Evolutionary conservation across 2,329 filamentous ascomycete genomes (phyloP).

Genomic region (Fusarium musae): DNA sequence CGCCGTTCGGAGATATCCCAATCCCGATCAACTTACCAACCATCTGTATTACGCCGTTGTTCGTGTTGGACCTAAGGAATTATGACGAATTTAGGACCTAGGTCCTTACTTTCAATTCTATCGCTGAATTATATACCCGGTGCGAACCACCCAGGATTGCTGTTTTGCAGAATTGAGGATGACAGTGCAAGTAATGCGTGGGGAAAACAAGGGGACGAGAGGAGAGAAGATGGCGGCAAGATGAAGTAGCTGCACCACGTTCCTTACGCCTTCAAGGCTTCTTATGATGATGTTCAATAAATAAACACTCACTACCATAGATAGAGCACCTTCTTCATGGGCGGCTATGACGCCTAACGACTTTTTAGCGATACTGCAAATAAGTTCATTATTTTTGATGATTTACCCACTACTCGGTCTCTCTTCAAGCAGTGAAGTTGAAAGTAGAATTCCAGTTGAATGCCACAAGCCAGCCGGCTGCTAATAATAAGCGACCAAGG

Average conservation of each 20-base stretch:
- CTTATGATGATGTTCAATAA: constrained; percentile 33
- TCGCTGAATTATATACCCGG: constrained; percentile 45
- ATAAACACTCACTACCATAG: constrained; percentile 33
- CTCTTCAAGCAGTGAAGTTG: constrained; percentile 3
- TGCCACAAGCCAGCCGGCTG: neutral
- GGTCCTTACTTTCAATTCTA: constrained; percentile 39
- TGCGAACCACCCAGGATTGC: constrained; percentile 32
- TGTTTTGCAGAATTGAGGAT: constrained; percentile 30
- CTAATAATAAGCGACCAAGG: neutral
- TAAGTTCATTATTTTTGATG: constrained; percentile 17
- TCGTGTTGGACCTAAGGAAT: constrained; percentile 15
- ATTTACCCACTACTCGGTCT: neutral
- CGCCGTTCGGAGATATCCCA: neutral
- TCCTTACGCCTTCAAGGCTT: constrained; percentile 28
- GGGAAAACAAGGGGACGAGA: neutral
- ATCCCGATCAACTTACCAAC: constrained; percentile 1
- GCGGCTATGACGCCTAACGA: constrained; percentile 28
- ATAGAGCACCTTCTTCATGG: constrained; percentile 35
- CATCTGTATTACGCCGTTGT: neutral
- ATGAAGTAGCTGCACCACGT: constrained; percentile 20
- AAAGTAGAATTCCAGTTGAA: constrained; percentile 15
- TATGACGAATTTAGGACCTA: constrained; percentile 27
- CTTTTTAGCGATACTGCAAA: constrained; percentile 34
- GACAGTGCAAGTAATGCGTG: constrained; percentile 29
- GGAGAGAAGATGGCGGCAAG: constrained; percentile 1